Percentiles rank a stretch among this genome's conserved stretches.
Conservation (phyloP, 148 eudicot species). For the Vaccinium myrtillus region DNA sequence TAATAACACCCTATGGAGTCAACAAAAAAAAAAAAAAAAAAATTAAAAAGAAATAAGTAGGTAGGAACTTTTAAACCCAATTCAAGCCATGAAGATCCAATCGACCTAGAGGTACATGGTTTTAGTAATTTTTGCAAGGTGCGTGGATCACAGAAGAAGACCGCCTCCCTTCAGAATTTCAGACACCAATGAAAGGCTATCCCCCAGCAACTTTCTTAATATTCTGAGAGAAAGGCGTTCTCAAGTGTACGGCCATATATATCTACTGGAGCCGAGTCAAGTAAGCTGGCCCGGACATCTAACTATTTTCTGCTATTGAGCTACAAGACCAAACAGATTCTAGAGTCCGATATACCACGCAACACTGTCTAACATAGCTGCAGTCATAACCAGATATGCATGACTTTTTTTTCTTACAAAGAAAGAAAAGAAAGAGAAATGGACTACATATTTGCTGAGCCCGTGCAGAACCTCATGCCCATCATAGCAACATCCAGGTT, state of each 20-base stretch:
- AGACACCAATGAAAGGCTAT: too few relatives aligned
- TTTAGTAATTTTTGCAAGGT: neutral
- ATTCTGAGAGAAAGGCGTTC: too few relatives aligned
- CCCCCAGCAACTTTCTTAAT: too few relatives aligned
- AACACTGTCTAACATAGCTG: neutral
- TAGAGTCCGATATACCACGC: neutral
- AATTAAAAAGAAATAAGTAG: too few relatives aligned
- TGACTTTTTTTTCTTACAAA: neutral
- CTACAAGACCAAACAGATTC: neutral
- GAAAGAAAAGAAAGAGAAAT: neutral
- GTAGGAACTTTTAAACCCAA: neutral
- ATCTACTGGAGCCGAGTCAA: too few relatives aligned
- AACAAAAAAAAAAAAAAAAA: too few relatives aligned
- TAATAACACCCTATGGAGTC: neutral
- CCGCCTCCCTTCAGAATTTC: too few relatives aligned
- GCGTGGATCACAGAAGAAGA: too few relatives aligned
- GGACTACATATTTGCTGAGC: neutral
- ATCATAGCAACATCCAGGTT: neutral
- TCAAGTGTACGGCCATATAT: too few relatives aligned
- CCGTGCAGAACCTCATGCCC: neutral
- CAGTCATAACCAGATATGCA: neutral
- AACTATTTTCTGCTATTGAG: neutral
- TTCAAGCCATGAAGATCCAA: neutral
- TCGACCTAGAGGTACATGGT: neutral
- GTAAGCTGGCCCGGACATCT: too few relatives aligned